Base-by-base conservation (phyloP, 495 filamentous ascomycete genomes). In the Daldinia concentrica region DNA sequence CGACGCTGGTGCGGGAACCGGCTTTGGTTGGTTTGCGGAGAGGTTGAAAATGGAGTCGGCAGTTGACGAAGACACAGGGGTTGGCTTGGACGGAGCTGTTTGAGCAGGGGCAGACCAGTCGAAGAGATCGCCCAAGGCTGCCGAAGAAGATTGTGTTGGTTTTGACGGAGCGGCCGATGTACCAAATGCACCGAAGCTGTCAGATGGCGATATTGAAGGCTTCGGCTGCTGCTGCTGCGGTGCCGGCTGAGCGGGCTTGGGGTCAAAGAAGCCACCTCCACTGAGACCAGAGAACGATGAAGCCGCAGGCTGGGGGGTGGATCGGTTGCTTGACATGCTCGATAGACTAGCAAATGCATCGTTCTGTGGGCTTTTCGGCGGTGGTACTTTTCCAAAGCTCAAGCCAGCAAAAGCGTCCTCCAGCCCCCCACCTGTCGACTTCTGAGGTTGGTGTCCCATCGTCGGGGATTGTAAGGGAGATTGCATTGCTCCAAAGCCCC, bases 351-450 rank as follows among this genome's bases (percentile, higher is more conserved):
- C 86, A 79, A 98, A 98, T 8, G 93, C 80, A 67, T 85, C 82
- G 8, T 90, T 90, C 15, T 86, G 83, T 14, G 83, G 78, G 29
- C 74, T 77, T 74, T 79, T 86, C 75, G 90, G 82, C 3, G 89
- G 82, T 26, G 88, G 80, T 8, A 87, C 74, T 81, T 77, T 81
- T 14, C 74, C 79, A 76, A 99, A 94, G 70, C 88, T 92, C 19
- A 99, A 79, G 55, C 89, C 87, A 72, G 93, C 90, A 77, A 99
- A 99, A 2, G 94, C 93, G 81, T 97, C 94, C 64, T 91, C 90
- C 57, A 99, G 79, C 3, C 90, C 92, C 6, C 92, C 90, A 73
- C 93, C 85, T 34, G 61, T 70, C 26, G 90, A 86, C 8, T 79
- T 73, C 59, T 86, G 80, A 15, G 75, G 69, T 55, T 86, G 80